A percentile compares a stretch with the other conserved stretches of the same genome.
phyloP scores from a whole-genome alignment of 2,329 filamentous ascomycete species.

The Pseudopithomyces maydicus region DNA sequence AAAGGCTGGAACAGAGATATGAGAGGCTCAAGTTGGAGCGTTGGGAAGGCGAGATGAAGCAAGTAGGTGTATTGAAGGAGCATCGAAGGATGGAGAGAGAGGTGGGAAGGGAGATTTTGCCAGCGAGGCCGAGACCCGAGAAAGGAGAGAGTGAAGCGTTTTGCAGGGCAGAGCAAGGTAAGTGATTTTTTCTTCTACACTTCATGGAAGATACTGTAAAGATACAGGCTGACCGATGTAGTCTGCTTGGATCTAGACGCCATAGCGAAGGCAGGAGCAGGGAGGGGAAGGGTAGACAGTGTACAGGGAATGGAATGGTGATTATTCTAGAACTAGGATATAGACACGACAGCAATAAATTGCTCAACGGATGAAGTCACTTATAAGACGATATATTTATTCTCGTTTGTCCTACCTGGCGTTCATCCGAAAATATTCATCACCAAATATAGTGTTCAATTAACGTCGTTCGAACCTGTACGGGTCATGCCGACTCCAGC shows the following conservation, averaged over 20 bases:
- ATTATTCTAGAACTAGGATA: not conserved
- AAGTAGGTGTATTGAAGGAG: conserved; percentile 22
- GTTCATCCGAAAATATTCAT: too few species aligned
- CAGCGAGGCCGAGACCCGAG: conserved; percentile 19
- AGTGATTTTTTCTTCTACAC: not conserved
- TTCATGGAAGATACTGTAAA: not conserved
- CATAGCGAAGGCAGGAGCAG: conserved; percentile 5
- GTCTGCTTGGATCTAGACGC: conserved; percentile 16
- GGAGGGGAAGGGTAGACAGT: not conserved
- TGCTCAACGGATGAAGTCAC: too few species aligned
- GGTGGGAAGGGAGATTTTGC: conserved; percentile 28
- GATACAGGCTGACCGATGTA: not conserved
- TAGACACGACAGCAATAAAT: too few species aligned
- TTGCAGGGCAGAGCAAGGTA: conserved; percentile 26
- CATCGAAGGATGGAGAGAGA: conserved; percentile 31
- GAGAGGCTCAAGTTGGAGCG: not conserved
- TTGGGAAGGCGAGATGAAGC: conserved; percentile 8
- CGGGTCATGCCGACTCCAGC: too few species aligned
- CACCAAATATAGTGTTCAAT: too few species aligned
- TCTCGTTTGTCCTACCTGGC: too few species aligned
- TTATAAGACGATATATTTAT: too few species aligned
- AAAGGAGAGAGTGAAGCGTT: conserved; percentile 16
- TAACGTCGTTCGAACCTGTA: too few species aligned
- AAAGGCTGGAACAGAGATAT: conserved; percentile 12
- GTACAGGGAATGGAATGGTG: conserved; percentile 9